A percentile compares a stretch with the other conserved stretches of the same genome.
These are phyloP conservation scores for Boletus sp. DNA, from an alignment of 768 basidiomycete genomes.

Conservation along the genomic window DNA sequence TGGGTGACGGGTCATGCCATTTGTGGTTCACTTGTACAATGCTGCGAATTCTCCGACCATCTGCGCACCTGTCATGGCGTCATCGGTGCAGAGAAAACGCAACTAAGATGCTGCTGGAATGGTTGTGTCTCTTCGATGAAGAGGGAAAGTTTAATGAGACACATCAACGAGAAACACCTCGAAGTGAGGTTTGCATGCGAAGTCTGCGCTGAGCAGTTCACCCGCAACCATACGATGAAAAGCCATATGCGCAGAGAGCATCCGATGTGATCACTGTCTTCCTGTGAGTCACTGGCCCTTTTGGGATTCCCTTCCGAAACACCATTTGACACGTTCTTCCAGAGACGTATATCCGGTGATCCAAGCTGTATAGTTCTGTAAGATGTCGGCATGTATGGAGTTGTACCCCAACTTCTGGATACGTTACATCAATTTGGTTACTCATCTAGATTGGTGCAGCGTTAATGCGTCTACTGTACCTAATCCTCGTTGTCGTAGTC, in stretches of 20 bases:
- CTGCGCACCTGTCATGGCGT: slow-evolving; percentile 22
- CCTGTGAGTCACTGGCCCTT: not conserved
- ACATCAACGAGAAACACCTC: slow-evolving; percentile 28
- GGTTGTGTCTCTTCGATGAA: slow-evolving; percentile 21
- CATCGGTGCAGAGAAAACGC: slow-evolving; percentile 9
- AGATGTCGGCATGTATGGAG: not conserved
- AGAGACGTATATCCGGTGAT: not conserved
- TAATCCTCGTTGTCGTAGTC: not conserved
- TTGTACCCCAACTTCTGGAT: not conserved
- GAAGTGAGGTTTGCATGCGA: slow-evolving; percentile 14
- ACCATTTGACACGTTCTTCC: not conserved
- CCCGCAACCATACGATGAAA: slow-evolving; percentile 24
- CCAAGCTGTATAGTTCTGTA: not conserved
- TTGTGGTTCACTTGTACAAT: slow-evolving; percentile 10
- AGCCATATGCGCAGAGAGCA: slow-evolving; percentile 16
- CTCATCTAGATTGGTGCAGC: not conserved
- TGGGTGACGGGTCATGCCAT: slow-evolving; percentile 3
- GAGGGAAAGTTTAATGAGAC: slow-evolving; percentile 28
- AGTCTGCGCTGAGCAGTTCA: slow-evolving; percentile 22
- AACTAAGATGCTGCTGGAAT: slow-evolving; percentile 18
- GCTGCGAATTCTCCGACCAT: slow-evolving; percentile 18
- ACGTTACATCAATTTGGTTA: not conserved
- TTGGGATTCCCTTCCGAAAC: not conserved
- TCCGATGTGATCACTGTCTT: not conserved
- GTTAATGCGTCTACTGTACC: not conserved